Evolutionary conservation across 352 stramenopile genomes (phyloP), one percentile per base, ranked within the genome.

Genomic region (Globisporangium lucens): DNA sequence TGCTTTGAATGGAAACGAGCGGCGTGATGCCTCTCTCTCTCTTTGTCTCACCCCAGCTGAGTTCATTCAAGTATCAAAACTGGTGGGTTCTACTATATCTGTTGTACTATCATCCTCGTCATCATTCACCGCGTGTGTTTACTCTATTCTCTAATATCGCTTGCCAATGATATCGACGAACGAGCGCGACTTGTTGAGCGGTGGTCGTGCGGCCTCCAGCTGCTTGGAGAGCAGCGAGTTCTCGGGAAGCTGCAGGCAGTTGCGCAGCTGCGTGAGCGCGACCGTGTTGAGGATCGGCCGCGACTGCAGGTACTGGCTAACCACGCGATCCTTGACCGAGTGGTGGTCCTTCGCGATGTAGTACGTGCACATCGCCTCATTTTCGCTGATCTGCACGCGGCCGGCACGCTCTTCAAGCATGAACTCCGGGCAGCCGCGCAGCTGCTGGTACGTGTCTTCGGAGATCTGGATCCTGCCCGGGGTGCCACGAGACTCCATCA

Each of bases 401-500:
- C 72, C 75, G 8, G 77, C 61, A 7, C 75, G 71, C 51, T 86
- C 73, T 61, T 90, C 82, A 4, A 89, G 63, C 15, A 65, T 68
- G 64, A 89, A 90, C 63, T 91, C 78, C 24, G 75, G 71, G 13
- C 77, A 89, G 10, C 71, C 22, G 1, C 69, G 74, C n/a, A 91
- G 68, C 13, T 89, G 77, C 46, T 75, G 67, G 55, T 85, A 87
- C 43, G 83, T 87, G 36, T 85, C 73, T 15, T 89, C 83, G 0
- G 83, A 91, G 47, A 91, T 46, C 35, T 91, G 83, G 55, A 91
- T 87, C 2, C 75, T 75, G 0, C 80, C 83, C 1, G 83, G 73
- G 1, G 80, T 74, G 5, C 80, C 83, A 3, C 83, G 73, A 0
- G 83, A 89, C 58, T 96, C 89, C 77, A 96, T 90, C 52, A 88